These are phyloP conservation scores for Nicotiana attenuata DNA, from an alignment of 257 asterid genomes.

Conservation along the genomic window DNA sequence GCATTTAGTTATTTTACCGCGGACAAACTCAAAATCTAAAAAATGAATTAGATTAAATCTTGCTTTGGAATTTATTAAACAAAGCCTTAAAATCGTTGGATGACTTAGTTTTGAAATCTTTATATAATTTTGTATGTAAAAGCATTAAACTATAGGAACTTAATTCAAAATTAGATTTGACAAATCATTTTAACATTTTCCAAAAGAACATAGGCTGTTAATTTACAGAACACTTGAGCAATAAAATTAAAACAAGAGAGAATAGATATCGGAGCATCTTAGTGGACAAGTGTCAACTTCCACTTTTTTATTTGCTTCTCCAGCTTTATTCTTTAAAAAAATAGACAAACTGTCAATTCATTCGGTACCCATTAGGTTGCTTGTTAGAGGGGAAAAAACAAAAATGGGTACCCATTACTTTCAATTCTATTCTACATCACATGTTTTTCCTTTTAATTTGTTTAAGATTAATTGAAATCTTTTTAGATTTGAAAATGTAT, in stretches of 20 bases:
- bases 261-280: background rate
- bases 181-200: background rate
- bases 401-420: background rate
- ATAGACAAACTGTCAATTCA: background rate
- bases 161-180: background rate
- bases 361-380: background rate
- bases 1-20: background rate
- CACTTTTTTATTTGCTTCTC: background rate
- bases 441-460: background rate
- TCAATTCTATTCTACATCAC: background rate
- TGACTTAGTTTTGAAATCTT: background rate
- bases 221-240: background rate
- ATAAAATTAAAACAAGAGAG: background rate
- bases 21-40: background rate
- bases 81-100: background rate
- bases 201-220: background rate
- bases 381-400: too few species aligned
- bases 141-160: background rate
- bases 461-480: background rate
- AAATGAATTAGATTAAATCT: background rate
- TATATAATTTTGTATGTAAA: background rate
- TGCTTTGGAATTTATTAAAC: background rate
- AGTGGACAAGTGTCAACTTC: background rate
- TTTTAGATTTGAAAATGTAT: too few species aligned
- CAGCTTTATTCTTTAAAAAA: background rate